These are phyloP conservation scores for Ceratocystis huliohia DNA, from an alignment of 2,329 filamentous ascomycete species.

Conservation along the genomic window DNA sequence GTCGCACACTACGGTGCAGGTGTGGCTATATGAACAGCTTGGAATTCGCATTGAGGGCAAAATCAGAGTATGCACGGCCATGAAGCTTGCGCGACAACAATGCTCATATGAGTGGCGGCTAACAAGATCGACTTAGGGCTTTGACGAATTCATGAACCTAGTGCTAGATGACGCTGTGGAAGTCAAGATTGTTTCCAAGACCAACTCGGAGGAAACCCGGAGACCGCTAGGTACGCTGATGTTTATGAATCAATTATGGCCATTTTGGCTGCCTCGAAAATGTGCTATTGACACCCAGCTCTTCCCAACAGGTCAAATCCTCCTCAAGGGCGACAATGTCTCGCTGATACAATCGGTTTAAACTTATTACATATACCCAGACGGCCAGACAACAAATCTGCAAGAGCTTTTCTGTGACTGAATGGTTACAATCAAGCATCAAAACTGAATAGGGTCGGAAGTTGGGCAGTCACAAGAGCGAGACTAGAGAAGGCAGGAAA, in stretches of 20 bases:
- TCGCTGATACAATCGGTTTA: conserved; percentile 52
- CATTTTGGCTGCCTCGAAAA: background rate
- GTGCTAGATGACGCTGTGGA: conserved; percentile 93
- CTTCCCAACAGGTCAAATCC: conserved; percentile 56
- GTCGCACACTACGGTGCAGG: conserved; percentile 66
- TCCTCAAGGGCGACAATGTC: conserved; percentile 81
- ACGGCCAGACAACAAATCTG: conserved; percentile 1
- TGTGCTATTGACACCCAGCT: conserved; percentile 24
- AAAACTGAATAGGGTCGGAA: background rate
- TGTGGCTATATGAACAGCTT: conserved; percentile 96
- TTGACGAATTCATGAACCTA: conserved; percentile 99
- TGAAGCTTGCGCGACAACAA: conserved; percentile 40
- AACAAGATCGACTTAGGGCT: conserved; percentile 51
- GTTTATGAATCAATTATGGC: background rate
- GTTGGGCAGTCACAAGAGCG: background rate
- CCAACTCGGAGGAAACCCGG: conserved; percentile 60
- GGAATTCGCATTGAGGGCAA: conserved; percentile 90
- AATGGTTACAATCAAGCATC: background rate
- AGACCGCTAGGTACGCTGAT: conserved; percentile 56
- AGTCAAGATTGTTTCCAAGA: conserved; percentile 74
- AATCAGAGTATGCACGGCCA: conserved; percentile 67
- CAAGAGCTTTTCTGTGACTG: background rate
- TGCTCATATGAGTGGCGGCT: conserved; percentile 16
- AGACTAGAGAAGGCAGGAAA: background rate
- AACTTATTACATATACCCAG: conserved; percentile 1